These are phyloP conservation scores for Microbotryum saponariae DNA, from an alignment of 1,284 basidiomycete species.

Conservation along the genomic window DNA sequence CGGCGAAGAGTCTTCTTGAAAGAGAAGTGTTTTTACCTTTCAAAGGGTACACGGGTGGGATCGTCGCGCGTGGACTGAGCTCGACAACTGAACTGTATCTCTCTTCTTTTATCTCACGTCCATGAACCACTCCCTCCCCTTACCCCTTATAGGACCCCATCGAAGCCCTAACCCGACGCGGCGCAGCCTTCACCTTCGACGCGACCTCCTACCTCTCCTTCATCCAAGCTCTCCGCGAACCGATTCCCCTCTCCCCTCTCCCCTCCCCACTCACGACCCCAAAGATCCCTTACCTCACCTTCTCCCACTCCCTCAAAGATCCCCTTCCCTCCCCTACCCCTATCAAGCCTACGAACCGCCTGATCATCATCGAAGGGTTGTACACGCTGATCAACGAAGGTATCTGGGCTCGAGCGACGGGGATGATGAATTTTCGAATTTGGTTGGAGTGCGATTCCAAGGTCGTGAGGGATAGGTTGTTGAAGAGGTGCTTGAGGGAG, in stretches of 20 bases:
- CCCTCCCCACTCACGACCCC: conserved; percentile 46
- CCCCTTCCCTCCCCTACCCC: conserved; percentile 46
- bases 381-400: conserved; percentile 64
- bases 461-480: conserved; percentile 58
- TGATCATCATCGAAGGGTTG: conserved; percentile 76
- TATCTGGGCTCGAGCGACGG: conserved; percentile 64
- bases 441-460: conserved; percentile 58
- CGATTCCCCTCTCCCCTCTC: conserved; percentile 42
- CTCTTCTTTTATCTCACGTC: background rate
- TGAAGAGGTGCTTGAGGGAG: conserved; percentile 63
- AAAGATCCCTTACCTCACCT: conserved; percentile 40
- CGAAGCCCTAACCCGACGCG: conserved; percentile 56
- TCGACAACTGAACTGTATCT: too few relatives aligned
- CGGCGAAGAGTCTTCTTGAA: too few relatives aligned
- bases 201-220: conserved; percentile 56
- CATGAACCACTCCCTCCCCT: background rate
- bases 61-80: too few relatives aligned
- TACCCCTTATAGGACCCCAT: conserved; percentile 54
- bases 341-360: conserved; percentile 57
- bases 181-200: conserved; percentile 47
- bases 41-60: too few relatives aligned
- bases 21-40: too few relatives aligned
- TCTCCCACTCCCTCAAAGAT: conserved; percentile 49
- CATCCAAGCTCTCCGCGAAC: conserved; percentile 49
- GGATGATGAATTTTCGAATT: conserved; percentile 67